Base-by-base conservation (phyloP, 768 basidiomycete species). In the Punctularia strigosozonata region DNA sequence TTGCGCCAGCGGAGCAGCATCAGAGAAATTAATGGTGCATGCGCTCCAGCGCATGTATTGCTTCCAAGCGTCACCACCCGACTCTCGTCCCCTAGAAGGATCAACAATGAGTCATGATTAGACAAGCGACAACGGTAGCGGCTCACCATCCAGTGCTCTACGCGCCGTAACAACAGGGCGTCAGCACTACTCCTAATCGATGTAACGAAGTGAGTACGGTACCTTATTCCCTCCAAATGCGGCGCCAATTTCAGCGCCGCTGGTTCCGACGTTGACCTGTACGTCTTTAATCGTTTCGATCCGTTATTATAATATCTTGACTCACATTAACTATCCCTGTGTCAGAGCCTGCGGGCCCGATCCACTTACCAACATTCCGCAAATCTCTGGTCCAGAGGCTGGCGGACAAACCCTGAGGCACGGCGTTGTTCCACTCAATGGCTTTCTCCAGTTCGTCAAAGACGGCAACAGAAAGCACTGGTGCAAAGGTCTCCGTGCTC, bases 61-160 rank as follows among this genome's bases (percentile, higher is more conserved):
- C 58, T 92, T 91, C 94, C 94, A 98, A n/a, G 92, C 84, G 59
- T 97, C 94, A 38, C 92, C 92, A 26, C 94, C 94, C 5, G 87
- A 89, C 64, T 98, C 94, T 36, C 94, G 77, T 15, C 94, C 94
- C 90, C 83, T 83, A 47, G 21, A 51, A 44, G 33, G 43, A 31
- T 47, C 43, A 50, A 24, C 26, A 53, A 50, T 40, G 37, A 23
- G 40, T 48, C n/a, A 48, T 51, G 33, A 38, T 41, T 43, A 50
- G 25, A 28, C 25, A 25, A n/a, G n/a, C n/a, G 17, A 21, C 40
- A 38, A 46, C 22, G 41, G 24, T 14, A 22, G 41, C 34, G 40
- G 32, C 74, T 60, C 58, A 81, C 80, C 84, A 87, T 46, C 85
- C 86, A 36, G 84, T 88, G 59, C 77, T 85, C 84, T 85, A 56